Evolutionary conservation across 768 basidiomycete species (phyloP), one percentile per base, ranked within the genome.

Genomic region (Panellus pusillus): DNA sequence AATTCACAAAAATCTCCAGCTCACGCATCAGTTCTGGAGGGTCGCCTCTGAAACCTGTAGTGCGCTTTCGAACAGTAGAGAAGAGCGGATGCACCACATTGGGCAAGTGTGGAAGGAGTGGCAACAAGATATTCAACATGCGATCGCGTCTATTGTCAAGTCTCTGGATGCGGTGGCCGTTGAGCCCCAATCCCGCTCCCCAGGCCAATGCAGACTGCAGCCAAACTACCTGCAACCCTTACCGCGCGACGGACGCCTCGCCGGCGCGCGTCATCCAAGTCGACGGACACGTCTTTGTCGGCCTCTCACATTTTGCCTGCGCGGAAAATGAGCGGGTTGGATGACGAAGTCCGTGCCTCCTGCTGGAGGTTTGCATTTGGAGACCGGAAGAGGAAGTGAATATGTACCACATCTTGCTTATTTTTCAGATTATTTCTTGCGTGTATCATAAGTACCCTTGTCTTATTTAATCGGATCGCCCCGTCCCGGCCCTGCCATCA

Each of bases 191-290:
- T 35, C 32, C 14, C 14, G n/a, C n/a, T n/a, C n/a, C n/a, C n/a
- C 32, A 2, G 32, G 9, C 32, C 11, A 35, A 35, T 14, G 24
- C 24, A 6, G 24, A 24, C 24, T 24, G 24, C 24, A 24, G 6
- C 24, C 6, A 24, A 24, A 20, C 39, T 29, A n/a, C n/a, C 40
- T 15, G 11, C 43, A 6, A 44, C 43, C 43, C 20, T 36, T 35
- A 3, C 13, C 27, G 32, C 15, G 15, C 55, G 50, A 32, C n/a
- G 55, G 8, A 36, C 38, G 40, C 55, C 17, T 28, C 50, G 55
- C 18, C 55, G 55, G 2, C 44, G 55, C 3, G 46, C 43, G 18
- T 57, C 55, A 5, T 57, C 46, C 29, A 57, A 52, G 50, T 57
- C 11, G 3, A 7, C 55, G 19, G 46, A 52, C n/a, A 18, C 36